These are phyloP conservation scores for Fraxinus cuspidata DNA, from an alignment of 257 asterid genomes.

Conservation along the genomic window DNA sequence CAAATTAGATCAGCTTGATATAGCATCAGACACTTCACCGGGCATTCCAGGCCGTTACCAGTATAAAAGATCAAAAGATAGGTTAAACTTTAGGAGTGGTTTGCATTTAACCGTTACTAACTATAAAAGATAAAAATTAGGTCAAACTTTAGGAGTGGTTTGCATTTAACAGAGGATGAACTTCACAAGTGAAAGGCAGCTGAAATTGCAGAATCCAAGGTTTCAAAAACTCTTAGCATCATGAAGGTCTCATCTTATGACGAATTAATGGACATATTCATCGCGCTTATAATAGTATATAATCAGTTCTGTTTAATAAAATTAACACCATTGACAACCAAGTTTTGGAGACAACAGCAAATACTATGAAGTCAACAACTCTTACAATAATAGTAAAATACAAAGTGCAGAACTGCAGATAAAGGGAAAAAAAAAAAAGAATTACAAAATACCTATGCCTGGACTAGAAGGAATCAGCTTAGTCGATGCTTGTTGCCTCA, in stretches of 20 bases:
- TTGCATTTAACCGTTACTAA: background rate
- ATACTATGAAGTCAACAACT: slow-evolving; percentile 6
- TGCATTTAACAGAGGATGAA: background rate
- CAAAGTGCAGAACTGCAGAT: background rate
- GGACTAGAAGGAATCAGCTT: slow-evolving; percentile 38
- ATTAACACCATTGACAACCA: background rate
- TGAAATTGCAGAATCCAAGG: background rate
- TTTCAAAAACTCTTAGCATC: background rate
- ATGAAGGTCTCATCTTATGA: background rate
- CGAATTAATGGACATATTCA: background rate
- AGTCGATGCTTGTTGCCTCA: slow-evolving; percentile 65
- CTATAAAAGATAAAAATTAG: background rate
- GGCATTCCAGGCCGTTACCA: background rate
- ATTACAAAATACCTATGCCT: slow-evolving; percentile 31
- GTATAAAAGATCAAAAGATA: background rate
- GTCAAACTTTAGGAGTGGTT: background rate
- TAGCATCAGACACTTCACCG: background rate
- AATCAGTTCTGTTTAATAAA: background rate
- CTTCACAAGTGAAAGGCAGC: background rate
- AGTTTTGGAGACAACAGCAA: background rate
- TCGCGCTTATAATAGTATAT: background rate
- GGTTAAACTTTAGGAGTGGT: background rate
- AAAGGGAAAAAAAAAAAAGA: background rate
- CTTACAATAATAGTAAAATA: background rate
- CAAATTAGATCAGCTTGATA: background rate